Evolutionary conservation across 2,329 filamentous ascomycete species (phyloP).

Genomic region (Sordariomycetes sp.): DNA sequence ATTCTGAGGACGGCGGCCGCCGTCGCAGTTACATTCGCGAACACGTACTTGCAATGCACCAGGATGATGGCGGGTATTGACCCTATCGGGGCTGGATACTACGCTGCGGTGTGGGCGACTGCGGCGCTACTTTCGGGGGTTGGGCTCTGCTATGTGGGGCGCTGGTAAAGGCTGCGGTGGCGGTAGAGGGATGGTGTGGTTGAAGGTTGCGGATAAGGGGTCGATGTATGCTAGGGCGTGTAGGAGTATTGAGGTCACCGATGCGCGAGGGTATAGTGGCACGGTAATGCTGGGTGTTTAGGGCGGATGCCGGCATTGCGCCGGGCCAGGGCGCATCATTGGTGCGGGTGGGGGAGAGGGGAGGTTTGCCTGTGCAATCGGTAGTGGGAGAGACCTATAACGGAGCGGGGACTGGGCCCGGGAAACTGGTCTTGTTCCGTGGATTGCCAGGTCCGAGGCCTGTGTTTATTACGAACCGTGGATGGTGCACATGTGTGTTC

Average conservation of each 20-base stretch:
- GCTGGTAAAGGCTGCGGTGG: neutral
- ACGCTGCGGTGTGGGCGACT: slow-evolving; percentile 61
- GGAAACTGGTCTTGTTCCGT: neutral
- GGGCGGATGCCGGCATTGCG: neutral
- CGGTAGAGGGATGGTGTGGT: neutral
- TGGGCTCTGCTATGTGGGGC: slow-evolving; percentile 34
- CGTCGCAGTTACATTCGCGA: slow-evolving; percentile 40
- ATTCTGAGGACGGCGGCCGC: slow-evolving; percentile 50
- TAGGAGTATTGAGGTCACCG: neutral
- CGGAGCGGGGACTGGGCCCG: neutral
- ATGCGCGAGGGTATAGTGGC: neutral
- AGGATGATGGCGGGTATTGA: slow-evolving; percentile 60
- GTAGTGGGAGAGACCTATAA: too few species aligned
- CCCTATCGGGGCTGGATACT: slow-evolving; percentile 53
- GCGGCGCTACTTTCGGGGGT: slow-evolving; percentile 47
- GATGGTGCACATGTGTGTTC: neutral
- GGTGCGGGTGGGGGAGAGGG: too few species aligned
- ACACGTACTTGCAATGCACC: slow-evolving; percentile 51
- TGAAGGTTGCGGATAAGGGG: neutral
- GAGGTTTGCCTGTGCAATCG: neutral
- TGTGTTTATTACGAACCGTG: neutral
- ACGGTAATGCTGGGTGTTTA: too few species aligned
- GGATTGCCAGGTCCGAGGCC: neutral
- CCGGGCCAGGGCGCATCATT: neutral
- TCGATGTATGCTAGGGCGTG: neutral